These are phyloP conservation scores for Verticillium klebahnii DNA, from an alignment of 2,329 filamentous ascomycete species.

Conservation along the genomic window DNA sequence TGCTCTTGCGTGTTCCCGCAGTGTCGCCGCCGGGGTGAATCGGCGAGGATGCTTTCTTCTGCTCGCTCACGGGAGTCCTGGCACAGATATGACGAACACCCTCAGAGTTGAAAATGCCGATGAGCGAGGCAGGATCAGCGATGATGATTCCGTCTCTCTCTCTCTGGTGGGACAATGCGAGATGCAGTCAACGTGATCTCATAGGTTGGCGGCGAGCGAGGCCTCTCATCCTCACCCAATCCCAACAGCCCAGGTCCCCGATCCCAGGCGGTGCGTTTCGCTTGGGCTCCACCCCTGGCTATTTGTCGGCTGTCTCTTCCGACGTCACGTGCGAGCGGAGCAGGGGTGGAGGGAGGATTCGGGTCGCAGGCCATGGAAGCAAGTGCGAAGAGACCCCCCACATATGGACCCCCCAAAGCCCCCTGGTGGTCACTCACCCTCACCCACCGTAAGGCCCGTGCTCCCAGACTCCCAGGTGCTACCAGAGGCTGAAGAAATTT, in stretches of 20 bases:
- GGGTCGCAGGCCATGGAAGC: neutral
- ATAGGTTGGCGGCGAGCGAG: neutral
- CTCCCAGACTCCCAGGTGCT: slow-evolving; percentile 5
- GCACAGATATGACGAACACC: neutral
- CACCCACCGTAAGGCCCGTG: neutral
- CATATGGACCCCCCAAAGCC: neutral
- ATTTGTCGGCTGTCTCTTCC: neutral
- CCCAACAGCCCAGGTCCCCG: no score
- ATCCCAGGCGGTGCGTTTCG: no score
- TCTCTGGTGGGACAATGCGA: neutral
- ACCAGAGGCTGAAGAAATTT: slow-evolving; percentile 16
- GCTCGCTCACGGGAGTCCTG: neutral
- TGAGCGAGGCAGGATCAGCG: neutral
- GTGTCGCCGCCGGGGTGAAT: neutral
- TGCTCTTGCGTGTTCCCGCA: neutral
- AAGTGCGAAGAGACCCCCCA: neutral
- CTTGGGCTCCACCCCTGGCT: neutral
- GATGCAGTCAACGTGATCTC: neutral
- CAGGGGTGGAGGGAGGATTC: neutral
- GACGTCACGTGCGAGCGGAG: neutral
- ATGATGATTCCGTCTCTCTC: neutral
- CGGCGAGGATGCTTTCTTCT: neutral
- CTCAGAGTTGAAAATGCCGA: neutral
- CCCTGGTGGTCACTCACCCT: no score
- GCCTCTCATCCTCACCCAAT: neutral